Conservation (phyloP, 345 rosid species). For the Turritis glabra region DNA sequence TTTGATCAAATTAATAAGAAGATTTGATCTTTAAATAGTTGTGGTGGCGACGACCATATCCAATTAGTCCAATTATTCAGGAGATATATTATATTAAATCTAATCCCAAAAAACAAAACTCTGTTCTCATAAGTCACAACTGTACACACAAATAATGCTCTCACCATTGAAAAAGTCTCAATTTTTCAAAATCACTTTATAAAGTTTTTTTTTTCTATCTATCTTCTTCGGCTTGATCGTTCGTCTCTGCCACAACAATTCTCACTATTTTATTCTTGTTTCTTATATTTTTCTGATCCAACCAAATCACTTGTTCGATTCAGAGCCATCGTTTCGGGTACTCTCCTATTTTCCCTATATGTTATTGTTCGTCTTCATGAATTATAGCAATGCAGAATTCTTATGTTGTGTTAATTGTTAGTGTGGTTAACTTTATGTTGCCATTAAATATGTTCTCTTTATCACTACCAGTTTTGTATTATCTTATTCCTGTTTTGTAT, state of each 20-base stretch:
- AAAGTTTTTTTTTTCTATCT: neutral
- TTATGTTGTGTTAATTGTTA: neutral
- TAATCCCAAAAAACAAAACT: neutral
- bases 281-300: neutral
- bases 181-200: neutral
- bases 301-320: neutral
- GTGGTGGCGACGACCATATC: neutral
- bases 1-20: neutral
- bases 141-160: neutral
- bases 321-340: constrained; percentile 1
- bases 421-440: too few relatives aligned
- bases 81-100: constrained; percentile 7
- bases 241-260: constrained; percentile 1
- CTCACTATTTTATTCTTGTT: neutral
- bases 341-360: neutral
- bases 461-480: neutral
- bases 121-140: constrained; percentile 5
- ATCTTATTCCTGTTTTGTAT: neutral
- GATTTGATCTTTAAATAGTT: neutral
- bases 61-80: neutral
- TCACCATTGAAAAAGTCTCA: constrained; percentile 3
- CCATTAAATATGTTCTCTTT: neutral
- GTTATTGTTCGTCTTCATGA: neutral
- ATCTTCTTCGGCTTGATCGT: constrained; percentile 16
- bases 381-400: constrained; percentile 10